These are phyloP conservation scores for Zasmidium angulare DNA, from an alignment of 2,329 filamentous ascomycete species.

Conservation along the genomic window DNA sequence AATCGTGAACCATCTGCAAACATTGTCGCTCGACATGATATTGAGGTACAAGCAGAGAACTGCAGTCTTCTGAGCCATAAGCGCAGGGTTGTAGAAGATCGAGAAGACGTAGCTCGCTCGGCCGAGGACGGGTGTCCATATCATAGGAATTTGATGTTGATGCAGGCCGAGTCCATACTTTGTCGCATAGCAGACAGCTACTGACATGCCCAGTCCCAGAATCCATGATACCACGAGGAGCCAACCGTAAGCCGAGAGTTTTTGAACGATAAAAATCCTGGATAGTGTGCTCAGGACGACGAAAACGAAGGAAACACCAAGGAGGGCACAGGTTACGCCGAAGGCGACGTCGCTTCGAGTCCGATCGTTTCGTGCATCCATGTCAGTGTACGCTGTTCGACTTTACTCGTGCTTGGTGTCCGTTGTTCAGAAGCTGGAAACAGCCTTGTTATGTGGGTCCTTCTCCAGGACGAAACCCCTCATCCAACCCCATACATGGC, in stretches of 20 bases:
- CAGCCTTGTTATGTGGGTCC: too few relatives aligned
- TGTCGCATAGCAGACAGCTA: not conserved
- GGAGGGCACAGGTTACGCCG: not conserved
- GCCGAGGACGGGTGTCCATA: not conserved
- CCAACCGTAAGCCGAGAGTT: not conserved
- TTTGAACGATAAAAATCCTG: not conserved
- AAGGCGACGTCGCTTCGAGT: not conserved
- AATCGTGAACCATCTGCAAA: not conserved
- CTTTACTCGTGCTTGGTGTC: too few relatives aligned
- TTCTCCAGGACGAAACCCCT: too few relatives aligned
- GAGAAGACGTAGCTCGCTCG: not conserved
- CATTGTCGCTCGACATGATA: not conserved
- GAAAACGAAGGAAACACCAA: not conserved
- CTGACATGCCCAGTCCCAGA: not conserved
- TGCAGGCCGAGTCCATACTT: not conserved
- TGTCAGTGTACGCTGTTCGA: too few relatives aligned
- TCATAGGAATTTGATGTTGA: not conserved
- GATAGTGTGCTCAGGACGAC: not conserved
- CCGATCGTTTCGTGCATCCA: too few relatives aligned
- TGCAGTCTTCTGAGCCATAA: not conserved
- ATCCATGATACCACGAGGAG: not conserved
- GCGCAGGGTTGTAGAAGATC: not conserved
- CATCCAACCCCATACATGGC: too few relatives aligned
- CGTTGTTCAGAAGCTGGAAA: too few relatives aligned
- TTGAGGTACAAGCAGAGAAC: not conserved